A percentile compares a stretch with the other conserved stretches of the same genome.
Evolutionary conservation across 2,329 filamentous ascomycete genomes (phyloP).

Genomic region (Pseudopyrenochaeta lycopersici): DNA sequence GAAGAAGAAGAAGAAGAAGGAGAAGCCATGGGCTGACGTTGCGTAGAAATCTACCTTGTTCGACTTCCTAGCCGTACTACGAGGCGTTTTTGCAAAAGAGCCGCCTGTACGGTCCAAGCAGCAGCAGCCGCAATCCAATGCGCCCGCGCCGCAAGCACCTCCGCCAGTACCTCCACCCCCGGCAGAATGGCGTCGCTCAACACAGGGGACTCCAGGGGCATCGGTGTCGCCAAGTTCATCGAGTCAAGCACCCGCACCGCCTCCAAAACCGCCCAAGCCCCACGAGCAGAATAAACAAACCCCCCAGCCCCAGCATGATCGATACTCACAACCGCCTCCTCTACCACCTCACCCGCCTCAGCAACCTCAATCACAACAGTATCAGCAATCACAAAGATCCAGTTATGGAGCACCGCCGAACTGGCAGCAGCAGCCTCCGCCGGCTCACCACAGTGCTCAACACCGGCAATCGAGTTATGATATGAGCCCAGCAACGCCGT

Average conservation of each 20-base stretch:
- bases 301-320: conserved; percentile 32
- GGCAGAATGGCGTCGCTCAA: conserved; percentile 59
- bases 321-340: conserved; percentile 43
- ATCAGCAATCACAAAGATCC: conserved; percentile 28
- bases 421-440: conserved; percentile 24
- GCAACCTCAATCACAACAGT: conserved; percentile 25
- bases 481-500: conserved; percentile 35
- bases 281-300: conserved; percentile 36
- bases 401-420: conserved; percentile 28
- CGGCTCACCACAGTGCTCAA: conserved; percentile 22
- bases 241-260: conserved; percentile 47
- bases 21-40: conserved; percentile 17
- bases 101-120: conserved; percentile 84
- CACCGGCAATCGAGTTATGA: conserved; percentile 33
- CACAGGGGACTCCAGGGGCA: conserved; percentile 39
- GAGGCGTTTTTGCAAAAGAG: conserved; percentile 92
- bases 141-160: conserved; percentile 41
- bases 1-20: too few species aligned
- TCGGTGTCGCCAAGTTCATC: conserved; percentile 47
- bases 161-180: conserved; percentile 72
- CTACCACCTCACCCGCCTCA: conserved; percentile 46
- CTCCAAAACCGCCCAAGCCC: conserved; percentile 59
- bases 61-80: conserved; percentile 82
- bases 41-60: conserved; percentile 80
- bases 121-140: conserved; percentile 51